Conservation (phyloP, 176 grass and related monocot species). For the Dactylis glomerata region DNA sequence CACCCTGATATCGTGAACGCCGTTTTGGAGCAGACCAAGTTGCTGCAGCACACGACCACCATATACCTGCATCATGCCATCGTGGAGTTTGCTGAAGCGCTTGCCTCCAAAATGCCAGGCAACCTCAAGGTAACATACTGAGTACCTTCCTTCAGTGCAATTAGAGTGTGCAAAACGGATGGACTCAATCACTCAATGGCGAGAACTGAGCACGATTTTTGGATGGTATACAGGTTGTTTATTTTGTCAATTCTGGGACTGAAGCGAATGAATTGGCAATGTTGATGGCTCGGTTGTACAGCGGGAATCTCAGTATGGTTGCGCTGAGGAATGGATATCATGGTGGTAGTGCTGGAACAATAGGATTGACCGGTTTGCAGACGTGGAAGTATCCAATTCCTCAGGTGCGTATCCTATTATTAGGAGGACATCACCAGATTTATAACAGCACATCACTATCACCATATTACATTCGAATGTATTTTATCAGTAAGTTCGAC, state of each 20-base stretch:
- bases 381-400: slow-evolving; percentile 97
- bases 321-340: slow-evolving; percentile 96
- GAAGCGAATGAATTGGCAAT: slow-evolving; percentile 98
- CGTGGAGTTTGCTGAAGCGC: slow-evolving; percentile 87
- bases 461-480: neutral
- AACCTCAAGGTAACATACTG: slow-evolving; percentile 82
- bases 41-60: slow-evolving; percentile 95
- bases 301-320: slow-evolving; percentile 86
- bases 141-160: neutral
- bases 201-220: neutral
- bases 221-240: slow-evolving; percentile 58
- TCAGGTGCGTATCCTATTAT: slow-evolving; percentile 48
- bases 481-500: neutral
- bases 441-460: neutral
- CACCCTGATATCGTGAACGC: slow-evolving; percentile 86
- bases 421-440: neutral
- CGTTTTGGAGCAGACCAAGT: slow-evolving; percentile 83
- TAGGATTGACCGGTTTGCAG: slow-evolving; percentile 78
- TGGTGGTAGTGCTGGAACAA: slow-evolving; percentile 88
- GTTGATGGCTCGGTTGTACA: slow-evolving; percentile 90
- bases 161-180: neutral
- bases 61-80: slow-evolving; percentile 94
- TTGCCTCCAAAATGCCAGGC: slow-evolving; percentile 90
- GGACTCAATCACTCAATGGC: neutral
- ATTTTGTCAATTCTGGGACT: slow-evolving; percentile 97